Percentiles rank a stretch among this genome's conserved stretches.
Conservation (phyloP, 257 asterid species). For the Plantago elongata region DNA sequence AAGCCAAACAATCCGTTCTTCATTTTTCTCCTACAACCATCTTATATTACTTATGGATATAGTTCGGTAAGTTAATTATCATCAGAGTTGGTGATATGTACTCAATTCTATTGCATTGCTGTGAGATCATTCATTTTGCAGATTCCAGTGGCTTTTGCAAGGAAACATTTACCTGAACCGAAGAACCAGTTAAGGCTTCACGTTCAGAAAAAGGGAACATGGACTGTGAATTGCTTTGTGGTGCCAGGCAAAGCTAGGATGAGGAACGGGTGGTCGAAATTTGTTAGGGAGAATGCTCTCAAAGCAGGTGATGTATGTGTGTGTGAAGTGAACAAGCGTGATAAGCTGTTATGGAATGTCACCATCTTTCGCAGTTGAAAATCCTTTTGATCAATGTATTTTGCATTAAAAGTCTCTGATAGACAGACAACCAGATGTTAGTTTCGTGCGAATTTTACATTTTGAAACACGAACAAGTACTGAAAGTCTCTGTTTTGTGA, state of each 20-base stretch:
- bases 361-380: constrained; percentile 9
- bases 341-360: constrained; percentile 1
- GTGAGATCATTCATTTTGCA: background rate
- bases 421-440: too few relatives aligned
- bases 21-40: constrained; percentile 14
- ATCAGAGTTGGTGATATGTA: too few relatives aligned
- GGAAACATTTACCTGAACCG: background rate
- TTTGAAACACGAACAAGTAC: too few relatives aligned
- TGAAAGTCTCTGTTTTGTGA: too few relatives aligned
- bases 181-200: background rate
- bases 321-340: constrained; percentile 13
- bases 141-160: background rate
- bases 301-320: constrained; percentile 18
- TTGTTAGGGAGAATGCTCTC: background rate
- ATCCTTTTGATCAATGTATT: background rate
- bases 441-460: too few relatives aligned
- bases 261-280: constrained; percentile 15
- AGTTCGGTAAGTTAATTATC: constrained; percentile 8
- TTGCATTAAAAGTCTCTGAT: background rate
- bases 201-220: background rate
- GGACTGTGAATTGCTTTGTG: background rate
- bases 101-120: background rate
- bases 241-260: background rate
- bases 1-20: too few relatives aligned
- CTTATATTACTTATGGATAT: background rate